A percentile compares a stretch with the other conserved stretches of the same genome.
These are phyloP conservation scores for Metschnikowia henanensis DNA, from an alignment of 805 yeast species.

Conservation along the genomic window DNA sequence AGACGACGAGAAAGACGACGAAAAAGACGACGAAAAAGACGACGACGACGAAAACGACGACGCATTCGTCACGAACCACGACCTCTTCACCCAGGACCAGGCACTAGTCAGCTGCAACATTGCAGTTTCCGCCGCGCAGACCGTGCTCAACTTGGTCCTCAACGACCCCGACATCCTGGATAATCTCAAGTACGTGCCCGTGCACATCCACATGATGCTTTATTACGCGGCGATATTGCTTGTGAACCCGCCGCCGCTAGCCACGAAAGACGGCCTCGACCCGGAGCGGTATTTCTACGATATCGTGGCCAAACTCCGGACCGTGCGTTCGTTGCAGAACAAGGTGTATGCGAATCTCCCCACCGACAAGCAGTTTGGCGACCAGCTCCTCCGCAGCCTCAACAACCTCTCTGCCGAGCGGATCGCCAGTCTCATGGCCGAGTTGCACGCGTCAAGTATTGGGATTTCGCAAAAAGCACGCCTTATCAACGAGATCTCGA, in stretches of 20 bases:
- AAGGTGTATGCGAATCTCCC: slow-evolving; percentile 48
- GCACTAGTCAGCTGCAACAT: slow-evolving; percentile 43
- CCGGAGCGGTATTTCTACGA: slow-evolving; percentile 21
- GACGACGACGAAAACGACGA: slow-evolving; percentile 10
- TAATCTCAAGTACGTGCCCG: slow-evolving; percentile 62
- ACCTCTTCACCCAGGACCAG: slow-evolving; percentile 33
- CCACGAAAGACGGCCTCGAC: slow-evolving; percentile 15
- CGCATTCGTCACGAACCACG: slow-evolving; percentile 35
- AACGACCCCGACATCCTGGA: slow-evolving; percentile 58
- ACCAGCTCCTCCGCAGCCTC: slow-evolving; percentile 36
- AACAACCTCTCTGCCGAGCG: slow-evolving; percentile 35
- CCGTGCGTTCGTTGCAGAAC: slow-evolving; percentile 44
- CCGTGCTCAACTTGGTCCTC: slow-evolving; percentile 57
- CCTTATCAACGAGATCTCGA: slow-evolving; percentile 13
- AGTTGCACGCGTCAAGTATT: slow-evolving; percentile 15
- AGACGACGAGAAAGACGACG: slow-evolving; percentile 24
- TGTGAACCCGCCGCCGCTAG: slow-evolving; percentile 45
- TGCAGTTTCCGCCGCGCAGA: slow-evolving; percentile 63
- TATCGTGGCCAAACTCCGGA: slow-evolving; percentile 36
- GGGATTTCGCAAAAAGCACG: slow-evolving; percentile 21
- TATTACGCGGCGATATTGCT: slow-evolving; percentile 64
- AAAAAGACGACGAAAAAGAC: not conserved
- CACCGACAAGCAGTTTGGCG: slow-evolving; percentile 52
- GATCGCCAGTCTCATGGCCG: slow-evolving; percentile 17
- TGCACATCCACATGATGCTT: slow-evolving; percentile 71